These are phyloP conservation scores for Taxillus chinensis DNA, from an alignment of 164 flowering plant species.

Conservation along the genomic window DNA sequence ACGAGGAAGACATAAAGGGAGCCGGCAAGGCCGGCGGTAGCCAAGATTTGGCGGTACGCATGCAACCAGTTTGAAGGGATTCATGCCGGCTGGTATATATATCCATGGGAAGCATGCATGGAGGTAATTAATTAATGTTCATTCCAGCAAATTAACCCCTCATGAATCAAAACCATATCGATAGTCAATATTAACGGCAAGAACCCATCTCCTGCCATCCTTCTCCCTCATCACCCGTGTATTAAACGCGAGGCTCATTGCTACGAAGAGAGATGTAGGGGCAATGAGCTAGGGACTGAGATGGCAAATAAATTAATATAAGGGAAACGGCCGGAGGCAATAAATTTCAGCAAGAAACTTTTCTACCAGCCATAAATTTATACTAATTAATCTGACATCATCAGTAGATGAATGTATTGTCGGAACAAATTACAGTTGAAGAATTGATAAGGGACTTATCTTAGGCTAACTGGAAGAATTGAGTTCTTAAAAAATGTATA, in stretches of 20 bases:
- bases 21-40: constrained; percentile 25
- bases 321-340: too few relatives aligned
- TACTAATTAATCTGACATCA: too few relatives aligned
- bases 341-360: too few relatives aligned
- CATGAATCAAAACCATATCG: constrained; percentile 52
- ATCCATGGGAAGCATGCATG: constrained; percentile 57
- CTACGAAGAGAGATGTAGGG: neutral
- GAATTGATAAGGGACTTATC: too few relatives aligned
- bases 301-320: too few relatives aligned
- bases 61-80: constrained; percentile 56
- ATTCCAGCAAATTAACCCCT: constrained; percentile 59
- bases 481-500: too few relatives aligned
- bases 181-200: constrained; percentile 49
- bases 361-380: too few relatives aligned
- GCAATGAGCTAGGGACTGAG: neutral
- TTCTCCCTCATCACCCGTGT: neutral
- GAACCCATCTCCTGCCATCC: constrained; percentile 4
- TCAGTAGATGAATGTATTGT: too few relatives aligned
- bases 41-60: constrained; percentile 63
- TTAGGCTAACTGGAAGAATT: too few relatives aligned
- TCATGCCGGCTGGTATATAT: constrained; percentile 41
- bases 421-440: too few relatives aligned
- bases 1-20: constrained; percentile 52
- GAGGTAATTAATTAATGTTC: constrained; percentile 27
- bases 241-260: too few relatives aligned